Conservation (phyloP, 176 grass and related monocot species). For the Otatea glauca region DNA sequence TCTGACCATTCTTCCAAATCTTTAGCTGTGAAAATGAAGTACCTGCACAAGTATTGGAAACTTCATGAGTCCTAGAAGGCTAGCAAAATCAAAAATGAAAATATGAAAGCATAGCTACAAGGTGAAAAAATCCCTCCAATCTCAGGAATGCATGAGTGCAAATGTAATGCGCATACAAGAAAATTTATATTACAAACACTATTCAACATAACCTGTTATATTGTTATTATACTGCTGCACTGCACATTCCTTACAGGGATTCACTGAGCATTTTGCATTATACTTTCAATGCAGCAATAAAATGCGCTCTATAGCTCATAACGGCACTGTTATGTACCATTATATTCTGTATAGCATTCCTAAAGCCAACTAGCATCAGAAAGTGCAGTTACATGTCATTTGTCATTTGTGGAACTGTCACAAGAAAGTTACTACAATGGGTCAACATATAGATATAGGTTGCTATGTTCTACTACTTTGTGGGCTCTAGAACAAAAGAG, state of each 20-base stretch:
- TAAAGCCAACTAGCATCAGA: conserved; percentile 16
- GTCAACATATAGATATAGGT: not conserved
- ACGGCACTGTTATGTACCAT: not conserved
- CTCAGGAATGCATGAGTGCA: not conserved
- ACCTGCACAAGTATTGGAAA: conserved; percentile 55
- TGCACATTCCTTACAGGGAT: not conserved
- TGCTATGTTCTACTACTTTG: not conserved
- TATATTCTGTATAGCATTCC: conserved; percentile 18
- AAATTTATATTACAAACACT: not conserved
- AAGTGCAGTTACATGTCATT: conserved; percentile 4
- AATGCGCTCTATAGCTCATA: conserved; percentile 7
- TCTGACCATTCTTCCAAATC: conserved; percentile 92
- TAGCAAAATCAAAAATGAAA: conserved; percentile 4
- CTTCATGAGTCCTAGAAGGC: not conserved
- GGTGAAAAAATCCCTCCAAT: not conserved
- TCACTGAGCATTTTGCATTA: not conserved
- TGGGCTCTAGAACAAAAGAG: not conserved
- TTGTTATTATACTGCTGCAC: conserved; percentile 21
- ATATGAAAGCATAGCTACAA: conserved; percentile 1
- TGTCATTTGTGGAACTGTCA: conserved; percentile 7
- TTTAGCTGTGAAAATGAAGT: conserved; percentile 95
- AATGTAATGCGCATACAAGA: not conserved
- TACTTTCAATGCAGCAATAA: conserved; percentile 19
- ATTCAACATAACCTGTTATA: not conserved
- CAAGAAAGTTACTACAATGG: not conserved